Percentiles rank a stretch among this genome's conserved stretches.
Evolutionary conservation across 83 land plant genomes (phyloP).

Genomic region (Picea abies): DNA sequence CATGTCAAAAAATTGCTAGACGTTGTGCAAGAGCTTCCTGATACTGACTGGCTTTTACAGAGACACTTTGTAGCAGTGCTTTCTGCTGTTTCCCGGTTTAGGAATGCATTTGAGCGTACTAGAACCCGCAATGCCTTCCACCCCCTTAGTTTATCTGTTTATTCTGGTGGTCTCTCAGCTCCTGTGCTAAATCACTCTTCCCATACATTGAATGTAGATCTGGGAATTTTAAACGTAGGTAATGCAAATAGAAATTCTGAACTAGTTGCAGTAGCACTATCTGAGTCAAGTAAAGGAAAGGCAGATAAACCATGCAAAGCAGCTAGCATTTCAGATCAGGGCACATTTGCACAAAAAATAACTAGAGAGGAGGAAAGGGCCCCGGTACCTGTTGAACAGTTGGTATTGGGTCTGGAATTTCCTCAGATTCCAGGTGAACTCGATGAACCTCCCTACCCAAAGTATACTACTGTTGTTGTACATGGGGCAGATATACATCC

Average conservation of each 20-base stretch:
- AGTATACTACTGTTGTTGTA: constrained; percentile 31
- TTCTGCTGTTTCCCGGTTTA: constrained; percentile 37
- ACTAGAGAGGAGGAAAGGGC: neutral
- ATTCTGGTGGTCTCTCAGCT: constrained; percentile 8
- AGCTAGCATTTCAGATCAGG: neutral
- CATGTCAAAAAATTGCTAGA: constrained; percentile 73
- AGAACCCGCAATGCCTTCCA: constrained; percentile 6
- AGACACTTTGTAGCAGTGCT: constrained; percentile 82
- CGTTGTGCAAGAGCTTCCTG: constrained; percentile 63
- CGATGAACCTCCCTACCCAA: constrained; percentile 23
- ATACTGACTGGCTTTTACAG: constrained; percentile 80
- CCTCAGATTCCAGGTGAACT: constrained; percentile 8
- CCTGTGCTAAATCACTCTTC: constrained; percentile 13
- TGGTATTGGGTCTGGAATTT: constrained; percentile 48
- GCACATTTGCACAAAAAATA: constrained; percentile 14
- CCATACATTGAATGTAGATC: constrained; percentile 13
- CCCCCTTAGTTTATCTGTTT: constrained; percentile 11
- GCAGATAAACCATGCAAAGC: constrained; percentile 9
- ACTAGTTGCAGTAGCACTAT: constrained; percentile 44
- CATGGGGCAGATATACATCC: constrained; percentile 15
- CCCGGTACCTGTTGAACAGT: constrained; percentile 14
- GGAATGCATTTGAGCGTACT: constrained; percentile 28
- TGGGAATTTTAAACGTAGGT: constrained; percentile 24
- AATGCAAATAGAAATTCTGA: constrained; percentile 21
- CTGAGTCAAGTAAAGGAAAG: constrained; percentile 16